phyloP scores from a whole-genome alignment of 805 yeast genomes.

The Myxozyma geophila region DNA sequence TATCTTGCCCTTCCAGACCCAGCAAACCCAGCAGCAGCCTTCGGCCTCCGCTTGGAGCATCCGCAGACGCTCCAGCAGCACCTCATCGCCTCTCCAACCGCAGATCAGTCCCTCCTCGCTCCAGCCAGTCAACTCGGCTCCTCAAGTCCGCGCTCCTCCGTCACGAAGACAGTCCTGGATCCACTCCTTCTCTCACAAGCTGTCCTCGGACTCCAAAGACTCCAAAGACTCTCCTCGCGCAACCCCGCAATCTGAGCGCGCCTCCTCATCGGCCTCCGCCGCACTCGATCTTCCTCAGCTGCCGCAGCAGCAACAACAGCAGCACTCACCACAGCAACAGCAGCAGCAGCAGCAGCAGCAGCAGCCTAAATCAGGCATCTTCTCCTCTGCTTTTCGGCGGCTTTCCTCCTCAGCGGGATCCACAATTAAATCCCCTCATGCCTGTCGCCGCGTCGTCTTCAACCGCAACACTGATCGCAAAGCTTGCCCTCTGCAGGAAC shows the following conservation, averaged over 20 bases:
- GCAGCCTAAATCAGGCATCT: conserved; percentile 1
- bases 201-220: conserved; percentile 9
- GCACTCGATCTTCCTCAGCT: background rate
- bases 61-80: background rate
- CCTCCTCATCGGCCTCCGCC: no score
- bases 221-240: background rate
- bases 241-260: no score
- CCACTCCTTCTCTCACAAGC: conserved; percentile 18
- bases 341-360: background rate
- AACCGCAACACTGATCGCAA: conserved; percentile 30
- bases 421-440: background rate
- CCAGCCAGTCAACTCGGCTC: no score
- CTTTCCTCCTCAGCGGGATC: conserved; percentile 22
- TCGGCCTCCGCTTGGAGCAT: background rate
- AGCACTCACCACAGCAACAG: no score
- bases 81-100: background rate
- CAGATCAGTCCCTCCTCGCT: background rate
- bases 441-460: conserved; percentile 27
- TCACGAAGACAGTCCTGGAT: conserved; percentile 29
- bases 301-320: background rate
- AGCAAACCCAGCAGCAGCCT: no score
- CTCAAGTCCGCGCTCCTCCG: background rate
- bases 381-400: conserved; percentile 18
- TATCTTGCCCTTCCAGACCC: no score
- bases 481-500: conserved; percentile 30